Conservation (phyloP, 2,329 filamentous ascomycete species). For the Paecilomyces variotii region DNA sequence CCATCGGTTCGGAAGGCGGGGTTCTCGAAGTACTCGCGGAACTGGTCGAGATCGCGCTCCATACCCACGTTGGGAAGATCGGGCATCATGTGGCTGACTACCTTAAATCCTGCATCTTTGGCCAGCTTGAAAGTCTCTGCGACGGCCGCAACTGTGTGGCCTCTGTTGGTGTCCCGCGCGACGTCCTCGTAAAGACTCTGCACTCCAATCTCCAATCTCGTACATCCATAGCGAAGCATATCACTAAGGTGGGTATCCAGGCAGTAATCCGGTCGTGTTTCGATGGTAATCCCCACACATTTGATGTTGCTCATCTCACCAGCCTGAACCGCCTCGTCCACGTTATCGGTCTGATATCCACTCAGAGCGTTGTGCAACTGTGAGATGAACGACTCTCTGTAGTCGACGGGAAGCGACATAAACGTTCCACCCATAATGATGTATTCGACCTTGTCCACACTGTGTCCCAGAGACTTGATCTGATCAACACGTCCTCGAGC, state of each 20-base stretch:
- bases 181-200: conserved; percentile 98
- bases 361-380: conserved; percentile 95
- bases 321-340: conserved; percentile 89
- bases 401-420: conserved; percentile 87
- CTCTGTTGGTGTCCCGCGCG: conserved; percentile 93
- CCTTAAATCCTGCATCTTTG: conserved; percentile 97
- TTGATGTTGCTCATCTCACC: conserved; percentile 97
- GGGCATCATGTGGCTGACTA: conserved; percentile 99
- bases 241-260: conserved; percentile 88
- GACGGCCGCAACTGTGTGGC: conserved; percentile 90
- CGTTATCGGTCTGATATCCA: conserved; percentile 87
- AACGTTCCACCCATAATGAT: conserved; percentile 99
- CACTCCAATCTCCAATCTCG: conserved; percentile 85
- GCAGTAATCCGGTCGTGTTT: conserved; percentile 95
- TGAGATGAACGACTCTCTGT: conserved; percentile 87
- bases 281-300: conserved; percentile 97
- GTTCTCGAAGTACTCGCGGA: conserved; percentile 95
- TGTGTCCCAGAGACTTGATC: conserved; percentile 89
- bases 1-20: conserved; percentile 94
- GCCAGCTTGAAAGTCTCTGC: conserved; percentile 95
- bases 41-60: conserved; percentile 95
- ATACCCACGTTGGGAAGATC: conserved; percentile 96
- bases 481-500: conserved; percentile 92
- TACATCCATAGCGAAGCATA: conserved; percentile 98
- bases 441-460: conserved; percentile 98